Conservation (phyloP, 108 stramenopile genomes). For the Aurantiochytrium sp. region DNA sequence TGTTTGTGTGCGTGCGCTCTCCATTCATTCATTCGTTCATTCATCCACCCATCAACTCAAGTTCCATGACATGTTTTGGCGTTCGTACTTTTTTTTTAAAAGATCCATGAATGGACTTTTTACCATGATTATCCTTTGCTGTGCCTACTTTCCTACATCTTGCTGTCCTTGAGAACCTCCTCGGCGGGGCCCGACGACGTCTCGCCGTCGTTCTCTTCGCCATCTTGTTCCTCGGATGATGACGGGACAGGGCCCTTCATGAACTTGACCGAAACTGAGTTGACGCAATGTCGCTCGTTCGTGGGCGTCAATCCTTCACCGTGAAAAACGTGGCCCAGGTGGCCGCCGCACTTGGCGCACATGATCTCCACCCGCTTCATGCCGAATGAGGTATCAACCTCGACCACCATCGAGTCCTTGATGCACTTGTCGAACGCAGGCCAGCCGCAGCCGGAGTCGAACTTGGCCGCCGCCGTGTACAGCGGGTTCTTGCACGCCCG, state of each 20-base stretch:
- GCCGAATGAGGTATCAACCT: constrained; percentile 32
- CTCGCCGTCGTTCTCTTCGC: constrained; percentile 12
- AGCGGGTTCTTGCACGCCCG: constrained; percentile 38
- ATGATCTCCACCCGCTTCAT: constrained; percentile 43
- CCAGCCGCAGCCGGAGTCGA: constrained; percentile 47
- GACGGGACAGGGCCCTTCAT: constrained; percentile 27
- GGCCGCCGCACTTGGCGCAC: constrained; percentile 43
- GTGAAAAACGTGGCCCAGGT: constrained; percentile 49
- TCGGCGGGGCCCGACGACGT: constrained; percentile 29
- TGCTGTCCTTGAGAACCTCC: constrained; percentile 16
- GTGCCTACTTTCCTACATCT: neutral
- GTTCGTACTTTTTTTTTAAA: neutral
- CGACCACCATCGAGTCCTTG: constrained; percentile 35
- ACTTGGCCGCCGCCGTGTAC: constrained; percentile 45
- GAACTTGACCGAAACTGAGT: constrained; percentile 42
- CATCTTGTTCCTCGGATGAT: too few relatives aligned
- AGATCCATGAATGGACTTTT: neutral
- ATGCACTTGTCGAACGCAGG: constrained; percentile 48
- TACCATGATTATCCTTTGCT: neutral
- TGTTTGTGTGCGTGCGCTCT: too few relatives aligned
- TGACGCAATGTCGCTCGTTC: constrained; percentile 49
- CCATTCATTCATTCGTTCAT: too few relatives aligned
- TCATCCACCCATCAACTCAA: too few relatives aligned
- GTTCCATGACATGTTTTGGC: too few relatives aligned
- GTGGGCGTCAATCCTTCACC: constrained; percentile 43